Evolutionary conservation across 2,329 filamentous ascomycete genomes (phyloP), one percentile per base, ranked within the genome.

Genomic region (Aspergillus brunneoviolaceus): DNA sequence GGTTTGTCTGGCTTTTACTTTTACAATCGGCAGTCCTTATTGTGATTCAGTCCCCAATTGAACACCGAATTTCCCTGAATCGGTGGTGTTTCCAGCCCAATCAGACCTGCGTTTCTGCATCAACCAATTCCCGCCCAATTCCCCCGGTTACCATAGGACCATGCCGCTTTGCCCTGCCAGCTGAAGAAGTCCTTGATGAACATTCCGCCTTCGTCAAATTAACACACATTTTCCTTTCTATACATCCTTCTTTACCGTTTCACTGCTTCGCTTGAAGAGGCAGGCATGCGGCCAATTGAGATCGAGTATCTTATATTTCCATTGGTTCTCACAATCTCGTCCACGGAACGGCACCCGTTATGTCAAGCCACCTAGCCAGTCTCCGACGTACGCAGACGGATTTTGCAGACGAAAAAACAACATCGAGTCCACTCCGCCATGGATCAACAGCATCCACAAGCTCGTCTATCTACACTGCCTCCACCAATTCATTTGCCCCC

Each of bases 391-490:
- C 71, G 59, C 75, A 78, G 63, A 75, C 74, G 61, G 76, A 79
- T 60, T 59, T 77, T 53, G 63, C 74, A n/a, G 58, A 76, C 33
- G 76, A 80, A 66, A 68, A 7, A 29, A 29, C 71, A 29, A 29
- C 71, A 54, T 77, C 81, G 33, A 82, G 80, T 60, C 77, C 80
- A 19, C 69, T 79, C 57, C 82, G 84, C 65, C 82, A 85, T 72
- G 79, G 79, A 21, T 86, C 84, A 6, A 83, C 75, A 31, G 81
- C 82, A 42, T 85, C 84, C 11, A 84, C 81, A 25, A 80, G 73
- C 65, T 85, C 84, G 7, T 85, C 83, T 1, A 71, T 77, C 50
- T 82, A 81, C 66, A 84, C 83, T 2, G 70, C 76, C 55, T 79
- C 76, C 48, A 81, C 82, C 3, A 79, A 78, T 64, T 77, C 79